These are phyloP conservation scores for Hypoxylon crocopeplum DNA, from an alignment of 495 filamentous ascomycete species.

Conservation along the genomic window DNA sequence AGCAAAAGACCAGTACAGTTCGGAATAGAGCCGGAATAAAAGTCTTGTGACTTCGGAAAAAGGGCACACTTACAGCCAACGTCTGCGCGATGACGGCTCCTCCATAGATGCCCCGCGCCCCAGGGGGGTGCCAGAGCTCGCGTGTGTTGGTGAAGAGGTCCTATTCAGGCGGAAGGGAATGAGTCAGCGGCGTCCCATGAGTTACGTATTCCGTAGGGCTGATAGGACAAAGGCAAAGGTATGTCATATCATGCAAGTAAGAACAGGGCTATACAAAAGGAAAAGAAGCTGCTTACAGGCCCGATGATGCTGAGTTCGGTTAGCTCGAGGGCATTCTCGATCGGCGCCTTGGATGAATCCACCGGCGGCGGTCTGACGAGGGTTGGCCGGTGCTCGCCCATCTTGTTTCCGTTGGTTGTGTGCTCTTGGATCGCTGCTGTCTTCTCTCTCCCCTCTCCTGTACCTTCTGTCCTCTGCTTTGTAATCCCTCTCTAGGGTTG, in stretches of 20 bases:
- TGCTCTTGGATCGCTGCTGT: slow-evolving; percentile 1
- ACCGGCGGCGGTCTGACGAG: slow-evolving; percentile 77
- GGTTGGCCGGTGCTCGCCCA: slow-evolving; percentile 56
- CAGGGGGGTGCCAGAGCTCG: slow-evolving; percentile 86
- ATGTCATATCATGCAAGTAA: neutral
- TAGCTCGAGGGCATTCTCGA: slow-evolving; percentile 89
- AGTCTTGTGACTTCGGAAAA: slow-evolving; percentile 13
- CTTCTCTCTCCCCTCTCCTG: neutral
- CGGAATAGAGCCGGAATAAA: too few relatives aligned
- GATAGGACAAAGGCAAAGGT: neutral
- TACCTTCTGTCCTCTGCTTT: neutral
- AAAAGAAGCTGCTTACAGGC: slow-evolving; percentile 60
- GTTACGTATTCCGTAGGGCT: too few relatives aligned
- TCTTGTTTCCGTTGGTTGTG: too few relatives aligned
- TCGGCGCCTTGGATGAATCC: slow-evolving; percentile 74
- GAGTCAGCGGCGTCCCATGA: slow-evolving; percentile 6
- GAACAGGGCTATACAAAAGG: too few relatives aligned
- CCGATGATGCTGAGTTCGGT: slow-evolving; percentile 80
- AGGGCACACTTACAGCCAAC: too few relatives aligned
- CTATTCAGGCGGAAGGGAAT: too few relatives aligned
- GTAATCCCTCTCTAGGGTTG: neutral
- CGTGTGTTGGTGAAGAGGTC: slow-evolving; percentile 94
- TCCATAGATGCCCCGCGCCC: slow-evolving; percentile 91
- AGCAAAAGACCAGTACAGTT: too few relatives aligned
- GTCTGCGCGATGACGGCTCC: slow-evolving; percentile 93